Percentiles rank a stretch among this genome's conserved stretches.
These are phyloP conservation scores for Pseudocercospora musae DNA, from an alignment of 2,329 filamentous ascomycete genomes.

Conservation along the genomic window DNA sequence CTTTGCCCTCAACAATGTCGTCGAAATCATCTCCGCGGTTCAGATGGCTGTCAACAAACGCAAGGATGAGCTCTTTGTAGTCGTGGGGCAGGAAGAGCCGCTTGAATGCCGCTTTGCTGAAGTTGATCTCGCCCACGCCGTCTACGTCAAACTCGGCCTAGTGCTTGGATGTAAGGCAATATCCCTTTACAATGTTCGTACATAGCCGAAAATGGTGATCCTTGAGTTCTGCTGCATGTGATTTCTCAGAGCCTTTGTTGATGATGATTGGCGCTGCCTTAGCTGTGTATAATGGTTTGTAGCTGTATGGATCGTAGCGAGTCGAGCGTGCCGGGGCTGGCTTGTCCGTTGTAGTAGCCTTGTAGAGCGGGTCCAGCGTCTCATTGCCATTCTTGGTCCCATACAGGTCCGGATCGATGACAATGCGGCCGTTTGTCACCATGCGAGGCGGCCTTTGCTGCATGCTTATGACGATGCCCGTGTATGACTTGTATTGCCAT, in stretches of 20 bases:
- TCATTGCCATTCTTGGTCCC: neutral
- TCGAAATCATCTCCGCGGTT: conserved; percentile 24
- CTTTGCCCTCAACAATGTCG: conserved; percentile 36
- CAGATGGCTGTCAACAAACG: conserved; percentile 16
- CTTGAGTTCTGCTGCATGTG: conserved; percentile 13
- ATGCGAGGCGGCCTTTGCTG: conserved; percentile 2
- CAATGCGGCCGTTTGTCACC: conserved; percentile 15
- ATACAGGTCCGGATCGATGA: conserved; percentile 11
- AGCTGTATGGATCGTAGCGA: neutral
- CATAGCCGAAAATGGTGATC: conserved; percentile 24
- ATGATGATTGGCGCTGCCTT: neutral
- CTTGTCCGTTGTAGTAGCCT: neutral
- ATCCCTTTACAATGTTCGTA: conserved; percentile 31
- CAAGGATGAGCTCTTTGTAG: conserved; percentile 16
- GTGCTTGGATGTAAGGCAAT: conserved; percentile 34
- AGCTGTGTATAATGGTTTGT: neutral
- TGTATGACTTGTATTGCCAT: conserved; percentile 29
- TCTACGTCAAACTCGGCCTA: conserved; percentile 32
- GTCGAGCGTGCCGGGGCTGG: neutral
- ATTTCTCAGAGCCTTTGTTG: neutral
- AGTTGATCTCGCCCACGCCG: conserved; percentile 29
- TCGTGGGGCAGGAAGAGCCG: conserved; percentile 29
- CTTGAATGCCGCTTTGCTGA: conserved; percentile 33
- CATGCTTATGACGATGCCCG: conserved; percentile 12
- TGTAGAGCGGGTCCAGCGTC: conserved; percentile 4